phyloP scores from a whole-genome alignment of 768 basidiomycete species.

The Chalciporus chontae region DNA sequence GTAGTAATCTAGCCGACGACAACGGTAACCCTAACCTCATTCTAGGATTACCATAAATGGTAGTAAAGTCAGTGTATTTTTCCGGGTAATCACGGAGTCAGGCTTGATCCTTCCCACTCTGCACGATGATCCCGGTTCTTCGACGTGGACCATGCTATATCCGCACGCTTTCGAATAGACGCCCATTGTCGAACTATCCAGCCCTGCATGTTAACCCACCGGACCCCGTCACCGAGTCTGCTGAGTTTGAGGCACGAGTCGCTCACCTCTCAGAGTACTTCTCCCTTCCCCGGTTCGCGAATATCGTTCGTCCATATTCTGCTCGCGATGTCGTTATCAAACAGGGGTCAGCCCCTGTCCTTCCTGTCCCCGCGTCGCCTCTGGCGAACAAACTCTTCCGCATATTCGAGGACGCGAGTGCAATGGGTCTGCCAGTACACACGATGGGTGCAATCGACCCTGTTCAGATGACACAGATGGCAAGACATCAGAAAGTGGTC shows the following conservation, averaged over 20 bases:
- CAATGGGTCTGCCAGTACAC: slow-evolving; percentile 67
- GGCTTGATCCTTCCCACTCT: slow-evolving; percentile 29
- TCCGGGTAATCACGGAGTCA: too few species aligned
- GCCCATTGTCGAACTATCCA: slow-evolving; percentile 41
- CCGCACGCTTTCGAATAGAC: slow-evolving; percentile 27
- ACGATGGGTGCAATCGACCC: slow-evolving; percentile 95
- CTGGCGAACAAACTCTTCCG: slow-evolving; percentile 84
- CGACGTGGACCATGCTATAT: slow-evolving; percentile 28
- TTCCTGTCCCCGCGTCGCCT: slow-evolving; percentile 72
- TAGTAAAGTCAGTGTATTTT: too few species aligned
- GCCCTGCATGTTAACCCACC: slow-evolving; percentile 55
- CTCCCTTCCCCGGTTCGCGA: slow-evolving; percentile 64
- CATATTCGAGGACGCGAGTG: slow-evolving; percentile 59
- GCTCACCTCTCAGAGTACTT: slow-evolving; percentile 71
- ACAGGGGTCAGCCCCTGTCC: slow-evolving; percentile 81
- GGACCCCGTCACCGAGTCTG: slow-evolving; percentile 51
- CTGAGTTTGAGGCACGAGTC: slow-evolving; percentile 59
- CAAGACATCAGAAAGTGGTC: slow-evolving; percentile 75
- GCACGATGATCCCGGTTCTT: slow-evolving; percentile 21
- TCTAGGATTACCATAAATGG: slow-evolving; percentile 34
- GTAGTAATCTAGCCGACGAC: background rate
- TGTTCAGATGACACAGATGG: slow-evolving; percentile 95
- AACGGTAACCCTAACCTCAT: slow-evolving; percentile 32
- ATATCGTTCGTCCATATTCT: slow-evolving; percentile 76
- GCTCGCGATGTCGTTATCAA: slow-evolving; percentile 80